A percentile compares a stretch with the other conserved stretches of the same genome.
Evolutionary conservation across 2,329 filamentous ascomycete species (phyloP).

Genomic region (Orbilia brochopaga): DNA sequence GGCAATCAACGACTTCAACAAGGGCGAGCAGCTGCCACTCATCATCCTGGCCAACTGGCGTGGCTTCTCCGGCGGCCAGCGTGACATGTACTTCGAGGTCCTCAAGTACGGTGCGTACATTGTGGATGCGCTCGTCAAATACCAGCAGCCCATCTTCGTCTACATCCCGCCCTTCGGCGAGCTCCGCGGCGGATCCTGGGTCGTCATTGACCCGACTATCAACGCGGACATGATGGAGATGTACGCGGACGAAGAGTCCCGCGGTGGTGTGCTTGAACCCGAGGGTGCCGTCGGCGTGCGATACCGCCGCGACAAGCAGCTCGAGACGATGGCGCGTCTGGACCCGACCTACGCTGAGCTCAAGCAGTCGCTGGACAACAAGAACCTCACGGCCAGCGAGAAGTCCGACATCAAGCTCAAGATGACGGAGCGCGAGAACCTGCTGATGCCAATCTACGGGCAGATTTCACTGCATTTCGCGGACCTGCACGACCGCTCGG

Average conservation of each 20-base stretch:
- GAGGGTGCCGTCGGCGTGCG: conserved; percentile 99
- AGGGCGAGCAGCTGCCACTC: conserved; percentile 94
- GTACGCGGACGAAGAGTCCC: conserved; percentile 94
- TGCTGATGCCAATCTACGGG: conserved; percentile 87
- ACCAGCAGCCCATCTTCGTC: conserved; percentile 97
- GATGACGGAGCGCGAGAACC: conserved; percentile 83
- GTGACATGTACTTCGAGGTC: conserved; percentile 99
- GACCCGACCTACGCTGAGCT: conserved; percentile 83
- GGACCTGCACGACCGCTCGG: conserved; percentile 93
- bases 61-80: conserved; percentile 99
- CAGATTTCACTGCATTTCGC: conserved; percentile 98
- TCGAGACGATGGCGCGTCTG: conserved; percentile 94
- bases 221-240: conserved; percentile 98
- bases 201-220: conserved; percentile 98
- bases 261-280: conserved; percentile 95
- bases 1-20: conserved; percentile 98
- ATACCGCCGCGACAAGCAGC: conserved; percentile 95
- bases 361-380: conserved; percentile 75
- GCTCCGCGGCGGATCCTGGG: conserved; percentile 98
- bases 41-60: conserved; percentile 99
- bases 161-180: conserved; percentile 98
- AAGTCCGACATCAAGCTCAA: conserved; percentile 79
- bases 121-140: conserved; percentile 96
- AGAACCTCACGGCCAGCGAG: conserved; percentile 73
- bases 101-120: conserved; percentile 99